phyloP scores from a whole-genome alignment of 1,139 yeast genomes.

The Suhomyces terraborum region DNA sequence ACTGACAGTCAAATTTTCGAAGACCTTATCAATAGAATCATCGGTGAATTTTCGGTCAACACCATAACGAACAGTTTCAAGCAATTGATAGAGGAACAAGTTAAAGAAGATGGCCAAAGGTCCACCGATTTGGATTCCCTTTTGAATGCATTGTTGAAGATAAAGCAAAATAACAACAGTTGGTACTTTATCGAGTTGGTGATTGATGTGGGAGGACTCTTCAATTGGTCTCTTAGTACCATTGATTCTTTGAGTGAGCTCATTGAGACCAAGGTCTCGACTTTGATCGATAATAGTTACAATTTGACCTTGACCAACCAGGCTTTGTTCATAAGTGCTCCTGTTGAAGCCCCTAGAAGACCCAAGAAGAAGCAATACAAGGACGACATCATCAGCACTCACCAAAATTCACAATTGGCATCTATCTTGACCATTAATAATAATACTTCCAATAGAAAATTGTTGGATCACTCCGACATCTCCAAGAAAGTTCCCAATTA shows the following conservation, averaged over 20 bases:
- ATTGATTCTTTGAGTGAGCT: constrained; percentile 46
- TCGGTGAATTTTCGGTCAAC: constrained; percentile 57
- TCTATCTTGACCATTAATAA: constrained; percentile 42
- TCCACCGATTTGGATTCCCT: constrained; percentile 45
- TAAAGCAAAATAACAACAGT: constrained; percentile 42
- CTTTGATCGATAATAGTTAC: constrained; percentile 53
- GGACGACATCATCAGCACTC: constrained; percentile 25
- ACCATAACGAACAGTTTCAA: constrained; percentile 45
- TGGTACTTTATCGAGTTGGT: constrained; percentile 63
- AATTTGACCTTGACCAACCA: constrained; percentile 59
- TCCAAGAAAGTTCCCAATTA: constrained; percentile 50
- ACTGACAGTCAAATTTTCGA: constrained; percentile 65
- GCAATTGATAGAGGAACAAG: constrained; percentile 22
- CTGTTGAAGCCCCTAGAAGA: constrained; percentile 19
- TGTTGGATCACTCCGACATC: constrained; percentile 33
- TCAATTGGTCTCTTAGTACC: constrained; percentile 58
- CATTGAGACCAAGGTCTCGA: constrained; percentile 51
- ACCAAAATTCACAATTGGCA: constrained; percentile 37
- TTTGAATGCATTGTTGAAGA: constrained; percentile 30
- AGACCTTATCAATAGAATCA: constrained; percentile 67
- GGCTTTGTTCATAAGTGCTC: constrained; percentile 35
- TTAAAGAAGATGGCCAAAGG: constrained; percentile 16
- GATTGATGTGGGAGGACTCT: constrained; percentile 73
- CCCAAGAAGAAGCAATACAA: constrained; percentile 21
- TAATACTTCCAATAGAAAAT: constrained; percentile 30